These are phyloP conservation scores for Skeletonema potamos DNA, from an alignment of 108 stramenopile species.

Conservation along the genomic window DNA sequence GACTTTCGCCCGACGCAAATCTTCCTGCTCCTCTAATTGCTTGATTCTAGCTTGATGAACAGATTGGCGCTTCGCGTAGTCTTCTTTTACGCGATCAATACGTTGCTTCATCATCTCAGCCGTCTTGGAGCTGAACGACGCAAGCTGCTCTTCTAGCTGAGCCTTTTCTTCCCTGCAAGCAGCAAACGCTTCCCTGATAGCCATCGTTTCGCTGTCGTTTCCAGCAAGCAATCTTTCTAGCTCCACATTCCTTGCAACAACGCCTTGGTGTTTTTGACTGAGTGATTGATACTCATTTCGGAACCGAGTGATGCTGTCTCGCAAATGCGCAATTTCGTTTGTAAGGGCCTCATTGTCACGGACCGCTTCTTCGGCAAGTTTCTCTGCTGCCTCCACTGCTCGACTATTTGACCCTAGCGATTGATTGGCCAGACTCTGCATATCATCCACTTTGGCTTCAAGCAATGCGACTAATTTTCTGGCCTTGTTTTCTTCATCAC, in stretches of 20 bases:
- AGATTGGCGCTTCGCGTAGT: conserved; percentile 10
- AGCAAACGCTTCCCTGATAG: neutral
- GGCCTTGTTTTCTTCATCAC: neutral
- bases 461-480: neutral
- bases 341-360: conserved; percentile 5
- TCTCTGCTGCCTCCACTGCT: conserved; percentile 14
- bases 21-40: conserved; percentile 12
- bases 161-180: conserved; percentile 16
- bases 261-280: neutral
- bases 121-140: conserved; percentile 18
- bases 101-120: conserved; percentile 36
- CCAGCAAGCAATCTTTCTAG: neutral
- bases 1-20: neutral
- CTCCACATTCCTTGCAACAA: neutral
- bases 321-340: conserved; percentile 7
- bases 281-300: conserved; percentile 10
- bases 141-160: conserved; percentile 20
- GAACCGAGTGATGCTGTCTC: neutral
- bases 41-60: neutral
- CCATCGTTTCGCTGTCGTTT: neutral
- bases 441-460: neutral
- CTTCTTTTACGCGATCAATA: conserved; percentile 18
- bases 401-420: conserved; percentile 1
- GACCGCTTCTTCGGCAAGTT: conserved; percentile 13
- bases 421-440: conserved; percentile 6